These are phyloP conservation scores for Trichosporon sp. DNA, from an alignment of 1,284 basidiomycete species.

Conservation along the genomic window DNA sequence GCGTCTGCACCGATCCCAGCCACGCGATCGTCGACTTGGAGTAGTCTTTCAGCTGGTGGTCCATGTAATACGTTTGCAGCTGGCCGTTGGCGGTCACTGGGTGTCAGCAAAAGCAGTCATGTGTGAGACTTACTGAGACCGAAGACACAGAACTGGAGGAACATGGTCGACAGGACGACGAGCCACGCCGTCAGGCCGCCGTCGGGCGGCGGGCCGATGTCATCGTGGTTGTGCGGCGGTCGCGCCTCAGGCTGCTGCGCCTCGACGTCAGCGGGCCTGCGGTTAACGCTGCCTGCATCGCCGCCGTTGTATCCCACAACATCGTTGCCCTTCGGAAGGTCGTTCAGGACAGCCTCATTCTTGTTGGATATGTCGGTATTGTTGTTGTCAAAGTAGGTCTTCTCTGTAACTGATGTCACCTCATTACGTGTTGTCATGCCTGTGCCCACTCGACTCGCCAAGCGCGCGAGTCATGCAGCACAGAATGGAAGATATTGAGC, in stretches of 20 bases:
- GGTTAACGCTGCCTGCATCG: background rate
- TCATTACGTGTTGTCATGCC: slow-evolving; percentile 4
- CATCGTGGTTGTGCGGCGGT: slow-evolving; percentile 12
- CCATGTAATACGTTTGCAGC: slow-evolving; percentile 39
- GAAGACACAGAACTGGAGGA: slow-evolving; percentile 42
- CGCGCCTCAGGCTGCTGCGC: background rate
- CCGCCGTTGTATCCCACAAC: background rate
- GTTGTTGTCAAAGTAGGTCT: background rate
- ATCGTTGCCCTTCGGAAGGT: background rate
- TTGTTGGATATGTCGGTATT: background rate
- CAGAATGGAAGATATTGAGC: background rate
- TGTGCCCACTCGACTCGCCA: background rate
- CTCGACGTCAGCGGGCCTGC: background rate
- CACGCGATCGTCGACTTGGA: slow-evolving; percentile 42
- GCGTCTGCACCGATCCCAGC: slow-evolving; percentile 38
- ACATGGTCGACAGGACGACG: slow-evolving; percentile 36
- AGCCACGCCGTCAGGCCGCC: slow-evolving; percentile 45
- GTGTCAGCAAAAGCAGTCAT: background rate
- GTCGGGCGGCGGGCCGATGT: slow-evolving; percentile 44
- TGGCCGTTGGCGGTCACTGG: slow-evolving; percentile 41
- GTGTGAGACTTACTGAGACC: slow-evolving; percentile 38
- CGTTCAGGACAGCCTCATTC: background rate
- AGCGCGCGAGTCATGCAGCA: slow-evolving; percentile 1
- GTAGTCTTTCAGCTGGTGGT: slow-evolving; percentile 35
- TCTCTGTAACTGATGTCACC: background rate